Percentiles rank a stretch among this genome's conserved stretches.
These are phyloP conservation scores for Anacardium occidentale DNA, from an alignment of 345 rosid genomes.

Conservation along the genomic window DNA sequence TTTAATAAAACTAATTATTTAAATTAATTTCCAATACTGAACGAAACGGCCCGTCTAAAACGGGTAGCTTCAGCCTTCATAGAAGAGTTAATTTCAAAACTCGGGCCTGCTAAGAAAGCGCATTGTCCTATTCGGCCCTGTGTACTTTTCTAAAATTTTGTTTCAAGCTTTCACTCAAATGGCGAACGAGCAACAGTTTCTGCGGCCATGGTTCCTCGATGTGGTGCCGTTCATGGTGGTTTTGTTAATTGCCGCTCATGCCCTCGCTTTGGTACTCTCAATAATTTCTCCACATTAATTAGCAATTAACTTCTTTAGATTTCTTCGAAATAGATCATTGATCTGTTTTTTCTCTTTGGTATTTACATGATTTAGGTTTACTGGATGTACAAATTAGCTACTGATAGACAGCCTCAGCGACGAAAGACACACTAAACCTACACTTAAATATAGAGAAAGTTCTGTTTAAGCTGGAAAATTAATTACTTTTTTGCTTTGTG, in stretches of 20 bases:
- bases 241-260: conserved; percentile 74
- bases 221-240: conserved; percentile 59
- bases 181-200: conserved; percentile 40
- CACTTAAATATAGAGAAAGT: conserved; percentile 5
- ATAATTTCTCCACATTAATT: background rate
- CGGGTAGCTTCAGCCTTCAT: background rate
- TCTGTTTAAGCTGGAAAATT: background rate
- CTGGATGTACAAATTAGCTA: conserved; percentile 80
- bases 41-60: background rate
- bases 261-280: conserved; percentile 61
- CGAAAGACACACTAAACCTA: conserved; percentile 56
- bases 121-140: background rate
- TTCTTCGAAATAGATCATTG: background rate
- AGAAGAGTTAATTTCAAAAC: background rate
- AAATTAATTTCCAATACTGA: no score
- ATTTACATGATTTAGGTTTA: conserved; percentile 44
- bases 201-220: conserved; percentile 72
- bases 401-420: conserved; percentile 70
- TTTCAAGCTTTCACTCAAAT: conserved; percentile 20
- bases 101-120: no score
- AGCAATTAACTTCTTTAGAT: background rate
- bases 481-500: background rate
- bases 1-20: no score
- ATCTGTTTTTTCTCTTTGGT: conserved; percentile 1
- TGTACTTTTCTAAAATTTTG: background rate